Percentiles rank a stretch among this genome's conserved stretches.
Conservation (phyloP, 108 stramenopile species). For the Skeletonema marinoi region DNA sequence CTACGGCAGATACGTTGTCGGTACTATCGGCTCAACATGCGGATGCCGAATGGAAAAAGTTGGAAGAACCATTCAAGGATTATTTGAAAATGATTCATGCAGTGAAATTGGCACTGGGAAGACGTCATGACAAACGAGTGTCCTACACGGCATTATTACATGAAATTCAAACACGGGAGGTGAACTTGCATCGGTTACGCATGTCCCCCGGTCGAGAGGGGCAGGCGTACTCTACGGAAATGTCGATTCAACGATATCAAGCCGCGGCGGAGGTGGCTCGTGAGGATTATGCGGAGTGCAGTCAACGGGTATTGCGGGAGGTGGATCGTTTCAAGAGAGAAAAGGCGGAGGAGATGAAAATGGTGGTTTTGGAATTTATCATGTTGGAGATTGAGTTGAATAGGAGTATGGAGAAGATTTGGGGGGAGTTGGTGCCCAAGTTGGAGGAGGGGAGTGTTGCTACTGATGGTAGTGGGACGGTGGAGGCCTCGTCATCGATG, state of each 20-base stretch:
- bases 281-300: constrained; percentile 86
- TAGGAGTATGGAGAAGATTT: constrained; percentile 90
- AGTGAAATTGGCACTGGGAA: constrained; percentile 90
- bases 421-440: constrained; percentile 88
- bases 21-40: constrained; percentile 83
- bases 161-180: constrained; percentile 75
- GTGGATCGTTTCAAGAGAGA: constrained; percentile 97
- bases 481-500: constrained; percentile 1
- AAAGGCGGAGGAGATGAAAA: constrained; percentile 94
- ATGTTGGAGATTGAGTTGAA: constrained; percentile 94
- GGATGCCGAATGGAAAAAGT: constrained; percentile 81
- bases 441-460: constrained; percentile 59
- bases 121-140: constrained; percentile 89
- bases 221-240: constrained; percentile 85
- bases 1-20: constrained; percentile 83
- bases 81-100: constrained; percentile 92
- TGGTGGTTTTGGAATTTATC: constrained; percentile 91
- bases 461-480: not conserved
- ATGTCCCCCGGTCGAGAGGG: constrained; percentile 83
- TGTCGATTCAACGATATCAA: constrained; percentile 78
- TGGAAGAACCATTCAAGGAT: constrained; percentile 95
- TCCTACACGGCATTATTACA: constrained; percentile 78
- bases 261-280: constrained; percentile 74
- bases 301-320: constrained; percentile 91
- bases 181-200: constrained; percentile 59